These are phyloP conservation scores for Solanum medicagineum DNA, from an alignment of 257 asterid genomes.

Conservation along the genomic window DNA sequence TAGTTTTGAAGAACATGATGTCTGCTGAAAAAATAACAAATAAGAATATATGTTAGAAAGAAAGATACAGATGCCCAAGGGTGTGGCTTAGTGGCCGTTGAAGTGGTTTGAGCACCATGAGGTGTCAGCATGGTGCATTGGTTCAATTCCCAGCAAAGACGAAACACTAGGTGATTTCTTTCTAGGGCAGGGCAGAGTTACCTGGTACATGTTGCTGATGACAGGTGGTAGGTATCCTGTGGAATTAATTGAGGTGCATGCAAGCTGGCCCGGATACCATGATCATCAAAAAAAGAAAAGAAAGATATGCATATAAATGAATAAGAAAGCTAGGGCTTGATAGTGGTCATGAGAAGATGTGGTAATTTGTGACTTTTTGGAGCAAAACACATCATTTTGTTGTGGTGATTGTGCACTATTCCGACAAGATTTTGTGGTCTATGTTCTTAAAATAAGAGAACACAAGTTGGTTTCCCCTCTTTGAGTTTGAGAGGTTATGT, in stretches of 20 bases:
- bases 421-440: background rate
- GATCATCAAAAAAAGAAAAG: background rate
- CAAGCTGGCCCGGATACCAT: background rate
- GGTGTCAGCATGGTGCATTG: background rate
- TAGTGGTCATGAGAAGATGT: no score
- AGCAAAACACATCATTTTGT: background rate
- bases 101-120: background rate
- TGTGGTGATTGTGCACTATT: background rate
- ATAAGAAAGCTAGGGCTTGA: background rate
- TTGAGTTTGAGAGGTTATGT: background rate
- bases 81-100: background rate
- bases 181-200: background rate
- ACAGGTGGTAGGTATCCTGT: background rate
- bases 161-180: background rate
- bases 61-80: background rate
- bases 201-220: background rate
- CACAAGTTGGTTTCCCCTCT: background rate
- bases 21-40: background rate
- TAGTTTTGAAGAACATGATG: background rate
- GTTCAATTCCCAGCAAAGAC: background rate
- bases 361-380: background rate
- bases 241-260: background rate
- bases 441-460: background rate
- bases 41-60: background rate
- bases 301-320: background rate